Conservation (phyloP, 306 rosid species). For the Vigna reflexopilosa region DNA sequence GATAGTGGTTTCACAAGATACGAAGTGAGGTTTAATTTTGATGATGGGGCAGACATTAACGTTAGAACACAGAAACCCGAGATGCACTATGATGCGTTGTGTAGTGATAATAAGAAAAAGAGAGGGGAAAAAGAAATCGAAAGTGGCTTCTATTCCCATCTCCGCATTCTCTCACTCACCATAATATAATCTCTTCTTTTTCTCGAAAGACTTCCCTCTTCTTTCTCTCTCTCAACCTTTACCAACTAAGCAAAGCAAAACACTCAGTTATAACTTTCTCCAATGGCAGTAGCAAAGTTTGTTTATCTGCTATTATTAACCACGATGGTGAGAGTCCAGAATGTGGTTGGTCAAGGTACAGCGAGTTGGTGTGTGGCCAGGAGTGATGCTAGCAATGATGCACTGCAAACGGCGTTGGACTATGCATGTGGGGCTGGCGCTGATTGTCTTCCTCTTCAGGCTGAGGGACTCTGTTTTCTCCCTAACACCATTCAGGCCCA, state of each 20-base stretch:
- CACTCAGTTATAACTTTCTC: conserved; percentile 42
- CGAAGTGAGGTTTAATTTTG: not conserved
- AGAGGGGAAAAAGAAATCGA: conserved; percentile 31
- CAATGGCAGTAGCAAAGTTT: conserved; percentile 57
- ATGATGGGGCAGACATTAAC: conserved; percentile 12
- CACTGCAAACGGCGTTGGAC: conserved; percentile 77
- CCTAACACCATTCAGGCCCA: conserved; percentile 95
- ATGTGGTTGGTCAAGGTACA: conserved; percentile 30
- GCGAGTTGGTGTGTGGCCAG: conserved; percentile 82
- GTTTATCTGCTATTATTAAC: conserved; percentile 2
- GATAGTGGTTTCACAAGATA: not conserved
- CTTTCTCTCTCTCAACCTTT: conserved; percentile 53
- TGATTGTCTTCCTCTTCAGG: conserved; percentile 69
- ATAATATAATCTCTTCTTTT: conserved; percentile 38
- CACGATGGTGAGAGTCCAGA: not conserved
- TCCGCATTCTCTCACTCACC: not conserved
- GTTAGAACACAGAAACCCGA: conserved; percentile 17
- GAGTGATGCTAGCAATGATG: conserved; percentile 64
- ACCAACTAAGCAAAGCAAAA: conserved; percentile 54
- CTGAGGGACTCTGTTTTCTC: conserved; percentile 75
- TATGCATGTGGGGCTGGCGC: conserved; percentile 84
- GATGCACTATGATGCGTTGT: too few relatives aligned
- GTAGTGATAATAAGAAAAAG: conserved; percentile 13
- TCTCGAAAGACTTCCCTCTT: conserved; percentile 7
- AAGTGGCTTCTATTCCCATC: conserved; percentile 34